These are phyloP conservation scores for Ophiostoma tasmaniense DNA, from an alignment of 2,329 filamentous ascomycete genomes.

Conservation along the genomic window DNA sequence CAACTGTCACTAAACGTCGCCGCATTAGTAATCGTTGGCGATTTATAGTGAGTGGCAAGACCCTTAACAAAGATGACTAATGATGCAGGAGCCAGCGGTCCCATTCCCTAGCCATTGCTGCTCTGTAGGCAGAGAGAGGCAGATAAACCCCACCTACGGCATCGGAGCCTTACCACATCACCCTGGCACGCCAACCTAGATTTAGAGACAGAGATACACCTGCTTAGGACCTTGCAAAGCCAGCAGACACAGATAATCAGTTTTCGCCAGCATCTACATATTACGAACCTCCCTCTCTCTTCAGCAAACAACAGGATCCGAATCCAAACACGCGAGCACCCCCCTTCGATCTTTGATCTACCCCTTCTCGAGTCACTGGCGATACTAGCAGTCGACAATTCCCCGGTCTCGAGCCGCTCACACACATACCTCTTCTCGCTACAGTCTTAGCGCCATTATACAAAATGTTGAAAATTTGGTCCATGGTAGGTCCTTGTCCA, in stretches of 20 bases:
- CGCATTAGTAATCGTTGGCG: background rate
- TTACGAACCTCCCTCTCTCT: background rate
- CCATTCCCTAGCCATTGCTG: conserved; percentile 3
- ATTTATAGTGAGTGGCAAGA: background rate
- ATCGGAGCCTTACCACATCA: conserved; percentile 7
- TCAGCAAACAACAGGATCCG: background rate
- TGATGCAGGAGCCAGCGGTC: background rate
- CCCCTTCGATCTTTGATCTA: background rate
- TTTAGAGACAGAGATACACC: background rate
- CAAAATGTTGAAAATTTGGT: conserved; percentile 99
- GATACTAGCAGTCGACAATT: background rate
- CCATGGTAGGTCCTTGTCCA: conserved; percentile 58
- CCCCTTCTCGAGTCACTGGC: background rate
- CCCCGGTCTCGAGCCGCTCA: background rate
- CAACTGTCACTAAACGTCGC: background rate
- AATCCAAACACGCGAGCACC: background rate
- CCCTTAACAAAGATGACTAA: background rate
- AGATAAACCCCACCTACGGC: conserved; percentile 12
- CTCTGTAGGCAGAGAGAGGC: background rate
- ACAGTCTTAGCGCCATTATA: background rate
- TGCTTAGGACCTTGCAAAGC: background rate
- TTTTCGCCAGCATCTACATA: background rate
- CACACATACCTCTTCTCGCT: background rate
- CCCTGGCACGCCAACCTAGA: background rate
- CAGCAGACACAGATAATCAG: background rate